phyloP scores from a whole-genome alignment of 2,329 filamentous ascomycete genomes.

The Exophiala oligosperma region DNA sequence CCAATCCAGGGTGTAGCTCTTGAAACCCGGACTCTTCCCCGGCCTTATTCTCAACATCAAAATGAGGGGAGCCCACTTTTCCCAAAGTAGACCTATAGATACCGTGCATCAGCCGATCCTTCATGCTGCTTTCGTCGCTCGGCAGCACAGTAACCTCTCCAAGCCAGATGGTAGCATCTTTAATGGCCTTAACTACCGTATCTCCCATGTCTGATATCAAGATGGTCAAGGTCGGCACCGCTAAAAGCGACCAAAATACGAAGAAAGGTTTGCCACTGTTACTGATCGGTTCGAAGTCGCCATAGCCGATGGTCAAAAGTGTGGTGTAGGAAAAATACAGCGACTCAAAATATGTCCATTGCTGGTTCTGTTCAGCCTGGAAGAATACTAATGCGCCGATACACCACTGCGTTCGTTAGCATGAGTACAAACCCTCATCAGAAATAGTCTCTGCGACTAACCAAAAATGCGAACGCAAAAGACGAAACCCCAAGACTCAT shows the following conservation, averaged over 20 bases:
- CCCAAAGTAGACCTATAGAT: slow-evolving; percentile 28
- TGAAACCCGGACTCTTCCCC: slow-evolving; percentile 13
- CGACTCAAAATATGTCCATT: slow-evolving; percentile 54
- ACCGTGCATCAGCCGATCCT: slow-evolving; percentile 31
- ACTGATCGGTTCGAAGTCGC: slow-evolving; percentile 47
- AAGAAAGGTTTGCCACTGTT: slow-evolving; percentile 58
- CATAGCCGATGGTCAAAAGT: slow-evolving; percentile 58
- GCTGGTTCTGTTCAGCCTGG: slow-evolving; percentile 44
- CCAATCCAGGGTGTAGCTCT: slow-evolving; percentile 28
- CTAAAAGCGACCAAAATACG: slow-evolving; percentile 57
- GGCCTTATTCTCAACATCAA: slow-evolving; percentile 6
- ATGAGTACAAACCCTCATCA: no score
- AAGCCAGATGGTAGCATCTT: slow-evolving; percentile 56
- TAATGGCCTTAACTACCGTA: slow-evolving; percentile 55
- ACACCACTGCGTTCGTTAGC: slow-evolving; percentile 41
- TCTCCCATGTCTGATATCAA: slow-evolving; percentile 56
- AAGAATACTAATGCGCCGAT: slow-evolving; percentile 54
- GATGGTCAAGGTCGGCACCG: slow-evolving; percentile 56
- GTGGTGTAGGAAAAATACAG: slow-evolving; percentile 56
- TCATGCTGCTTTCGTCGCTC: slow-evolving; percentile 44
- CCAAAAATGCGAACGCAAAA: slow-evolving; percentile 35
- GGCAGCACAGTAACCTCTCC: slow-evolving; percentile 57
- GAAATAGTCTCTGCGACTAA: neutral
- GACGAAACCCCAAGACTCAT: slow-evolving; percentile 42
- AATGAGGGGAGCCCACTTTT: slow-evolving; percentile 9